Conservation (phyloP, 2,329 filamentous ascomycete genomes). For the Dothideomycetidae sp. region DNA sequence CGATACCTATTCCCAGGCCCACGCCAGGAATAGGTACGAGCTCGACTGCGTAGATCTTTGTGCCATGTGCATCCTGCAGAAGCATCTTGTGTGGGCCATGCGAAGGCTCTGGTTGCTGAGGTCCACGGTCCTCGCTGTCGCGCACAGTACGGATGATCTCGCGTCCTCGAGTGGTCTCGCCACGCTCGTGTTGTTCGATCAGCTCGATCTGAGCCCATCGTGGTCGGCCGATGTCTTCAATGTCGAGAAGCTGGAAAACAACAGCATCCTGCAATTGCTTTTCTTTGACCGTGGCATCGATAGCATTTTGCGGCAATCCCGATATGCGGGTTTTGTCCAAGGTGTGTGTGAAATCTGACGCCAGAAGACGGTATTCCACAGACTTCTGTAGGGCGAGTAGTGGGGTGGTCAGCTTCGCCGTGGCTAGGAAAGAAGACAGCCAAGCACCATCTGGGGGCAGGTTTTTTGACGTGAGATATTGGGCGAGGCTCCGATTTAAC, state of each 20-base stretch:
- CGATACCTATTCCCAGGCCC: conserved; percentile 53
- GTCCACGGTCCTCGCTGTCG: conserved; percentile 29
- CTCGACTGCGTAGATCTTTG: conserved; percentile 59
- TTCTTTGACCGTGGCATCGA: conserved; percentile 41
- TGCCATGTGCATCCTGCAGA: conserved; percentile 64
- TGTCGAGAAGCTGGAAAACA: conserved; percentile 68
- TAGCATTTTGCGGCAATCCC: conserved; percentile 44
- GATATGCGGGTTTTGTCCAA: conserved; percentile 30
- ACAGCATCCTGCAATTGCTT: conserved; percentile 45
- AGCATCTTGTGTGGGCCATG: conserved; percentile 62
- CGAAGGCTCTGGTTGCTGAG: conserved; percentile 12
- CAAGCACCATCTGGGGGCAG: conserved; percentile 45
- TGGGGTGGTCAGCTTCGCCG: conserved; percentile 42
- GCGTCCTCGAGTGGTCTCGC: conserved; percentile 59
- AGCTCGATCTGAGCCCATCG: conserved; percentile 80
- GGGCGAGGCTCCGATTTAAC: neutral
- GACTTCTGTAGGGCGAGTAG: conserved; percentile 62
- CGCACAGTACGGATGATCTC: conserved; percentile 65
- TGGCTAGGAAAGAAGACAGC: conserved; percentile 48
- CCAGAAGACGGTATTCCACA: conserved; percentile 64
- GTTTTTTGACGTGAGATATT: conserved; percentile 36
- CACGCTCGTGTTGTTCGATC: conserved; percentile 57
- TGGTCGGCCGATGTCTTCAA: conserved; percentile 68
- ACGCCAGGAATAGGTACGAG: conserved; percentile 51
- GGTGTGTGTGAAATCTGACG: conserved; percentile 57